phyloP scores from a whole-genome alignment of 2,329 filamentous ascomycete species.

The Albifimbria verrucaria region DNA sequence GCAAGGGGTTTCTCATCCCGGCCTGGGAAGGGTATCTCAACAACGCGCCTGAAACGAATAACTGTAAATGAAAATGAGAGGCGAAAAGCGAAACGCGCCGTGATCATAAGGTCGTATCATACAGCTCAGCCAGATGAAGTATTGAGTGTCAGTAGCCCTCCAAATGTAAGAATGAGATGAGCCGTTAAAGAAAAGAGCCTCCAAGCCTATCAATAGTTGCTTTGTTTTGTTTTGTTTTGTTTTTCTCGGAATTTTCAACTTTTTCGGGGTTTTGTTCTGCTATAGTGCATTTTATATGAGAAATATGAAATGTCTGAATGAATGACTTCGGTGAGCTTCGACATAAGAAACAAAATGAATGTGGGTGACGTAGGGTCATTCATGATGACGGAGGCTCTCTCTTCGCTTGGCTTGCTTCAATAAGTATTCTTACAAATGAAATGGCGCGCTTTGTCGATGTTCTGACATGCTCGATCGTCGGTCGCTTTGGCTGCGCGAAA shows the following conservation, averaged over 20 bases:
- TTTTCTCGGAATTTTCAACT: not conserved
- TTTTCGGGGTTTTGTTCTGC: too few species aligned
- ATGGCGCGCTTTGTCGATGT: conserved; percentile 21
- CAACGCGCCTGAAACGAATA: not conserved
- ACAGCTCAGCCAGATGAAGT: not conserved
- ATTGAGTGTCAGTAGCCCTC: not conserved
- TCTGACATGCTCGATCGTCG: conserved; percentile 5
- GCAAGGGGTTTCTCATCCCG: not conserved
- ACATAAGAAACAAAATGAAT: conserved; percentile 7
- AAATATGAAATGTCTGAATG: conserved; percentile 5
- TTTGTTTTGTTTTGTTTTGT: conserved; percentile 4
- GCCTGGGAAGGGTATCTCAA: not conserved
- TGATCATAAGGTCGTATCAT: not conserved
- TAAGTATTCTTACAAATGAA: conserved; percentile 13
- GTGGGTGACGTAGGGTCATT: conserved; percentile 1
- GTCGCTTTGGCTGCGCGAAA: conserved; percentile 40
- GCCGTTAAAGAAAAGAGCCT: too few species aligned
- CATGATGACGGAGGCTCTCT: conserved; percentile 18
- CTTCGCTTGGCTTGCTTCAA: conserved; percentile 12
- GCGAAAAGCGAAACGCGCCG: conserved; percentile 5
- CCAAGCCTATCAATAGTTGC: too few species aligned
- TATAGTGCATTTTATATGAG: too few species aligned
- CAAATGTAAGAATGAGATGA: not conserved
- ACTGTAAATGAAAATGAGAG: not conserved
- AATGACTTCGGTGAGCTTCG: conserved; percentile 9